phyloP scores from a whole-genome alignment of 257 asterid species.

The Anisodus acutangulus region DNA sequence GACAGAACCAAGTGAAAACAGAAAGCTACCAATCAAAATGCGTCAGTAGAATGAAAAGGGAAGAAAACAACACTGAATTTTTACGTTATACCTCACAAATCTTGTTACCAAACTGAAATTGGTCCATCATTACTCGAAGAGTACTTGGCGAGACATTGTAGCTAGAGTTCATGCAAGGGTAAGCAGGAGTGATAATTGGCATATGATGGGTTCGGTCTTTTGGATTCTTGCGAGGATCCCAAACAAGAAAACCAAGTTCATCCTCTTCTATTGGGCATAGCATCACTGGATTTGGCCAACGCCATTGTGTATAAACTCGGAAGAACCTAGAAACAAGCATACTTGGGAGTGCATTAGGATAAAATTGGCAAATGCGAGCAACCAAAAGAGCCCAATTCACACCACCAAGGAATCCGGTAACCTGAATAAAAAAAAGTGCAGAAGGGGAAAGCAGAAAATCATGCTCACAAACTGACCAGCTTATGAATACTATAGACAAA shows the following conservation, averaged over 20 bases:
- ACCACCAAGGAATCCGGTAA: conserved; percentile 52
- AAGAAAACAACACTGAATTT: neutral
- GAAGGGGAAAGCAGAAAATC: neutral
- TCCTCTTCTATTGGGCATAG: conserved; percentile 49
- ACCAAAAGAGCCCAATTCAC: conserved; percentile 54
- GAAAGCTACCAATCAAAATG: neutral
- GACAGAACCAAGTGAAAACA: neutral
- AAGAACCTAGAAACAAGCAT: conserved; percentile 55
- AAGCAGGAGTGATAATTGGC: conserved; percentile 57
- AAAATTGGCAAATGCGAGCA: conserved; percentile 52
- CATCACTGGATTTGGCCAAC: conserved; percentile 58
- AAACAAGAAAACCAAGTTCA: conserved; percentile 46
- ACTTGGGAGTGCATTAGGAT: conserved; percentile 51
- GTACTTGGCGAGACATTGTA: conserved; percentile 54
- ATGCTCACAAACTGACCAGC: neutral
- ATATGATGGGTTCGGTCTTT: conserved; percentile 48
- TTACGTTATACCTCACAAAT: conserved; percentile 42
- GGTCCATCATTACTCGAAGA: conserved; percentile 50
- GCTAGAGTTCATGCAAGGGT: conserved; percentile 56
- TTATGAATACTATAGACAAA: neutral
- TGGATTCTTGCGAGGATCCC: conserved; percentile 52
- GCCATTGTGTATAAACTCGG: conserved; percentile 54
- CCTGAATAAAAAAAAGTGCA: conserved; percentile 31
- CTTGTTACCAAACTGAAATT: conserved; percentile 47
- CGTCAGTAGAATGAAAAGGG: neutral